Percentiles rank a stretch among this genome's conserved stretches.
These are phyloP conservation scores for Syzygium oleosum DNA, from an alignment of 345 rosid genomes.

Conservation along the genomic window DNA sequence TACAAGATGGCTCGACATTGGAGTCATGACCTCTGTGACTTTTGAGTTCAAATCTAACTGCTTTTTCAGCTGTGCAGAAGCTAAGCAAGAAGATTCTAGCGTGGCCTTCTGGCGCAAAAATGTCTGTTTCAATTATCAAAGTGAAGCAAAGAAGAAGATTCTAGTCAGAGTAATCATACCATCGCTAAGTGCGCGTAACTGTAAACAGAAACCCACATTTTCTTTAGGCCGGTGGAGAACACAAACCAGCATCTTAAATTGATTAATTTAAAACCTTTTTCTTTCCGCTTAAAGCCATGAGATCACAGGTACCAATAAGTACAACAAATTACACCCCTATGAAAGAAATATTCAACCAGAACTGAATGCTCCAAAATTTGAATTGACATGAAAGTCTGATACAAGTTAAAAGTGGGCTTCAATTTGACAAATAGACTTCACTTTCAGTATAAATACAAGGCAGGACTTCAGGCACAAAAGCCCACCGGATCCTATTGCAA, in stretches of 20 bases:
- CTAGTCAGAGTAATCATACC: background rate
- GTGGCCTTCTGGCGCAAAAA: conserved; percentile 88
- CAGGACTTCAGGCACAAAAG: background rate
- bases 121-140: conserved; percentile 42
- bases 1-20: background rate
- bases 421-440: background rate
- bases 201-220: background rate
- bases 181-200: background rate
- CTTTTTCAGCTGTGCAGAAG: conserved; percentile 26
- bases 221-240: background rate
- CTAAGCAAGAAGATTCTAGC: conserved; percentile 48
- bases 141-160: background rate
- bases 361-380: background rate
- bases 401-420: background rate
- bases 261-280: background rate
- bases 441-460: background rate
- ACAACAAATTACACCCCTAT: background rate
- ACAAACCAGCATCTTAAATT: background rate
- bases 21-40: conserved; percentile 9
- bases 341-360: background rate
- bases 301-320: background rate
- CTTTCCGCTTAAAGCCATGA: background rate
- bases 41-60: conserved; percentile 21
- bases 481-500: background rate
- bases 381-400: background rate